Evolutionary conservation across 495 filamentous ascomycete species (phyloP), one percentile per base, ranked within the genome.

Genomic region (Aspergillus steynii): DNA sequence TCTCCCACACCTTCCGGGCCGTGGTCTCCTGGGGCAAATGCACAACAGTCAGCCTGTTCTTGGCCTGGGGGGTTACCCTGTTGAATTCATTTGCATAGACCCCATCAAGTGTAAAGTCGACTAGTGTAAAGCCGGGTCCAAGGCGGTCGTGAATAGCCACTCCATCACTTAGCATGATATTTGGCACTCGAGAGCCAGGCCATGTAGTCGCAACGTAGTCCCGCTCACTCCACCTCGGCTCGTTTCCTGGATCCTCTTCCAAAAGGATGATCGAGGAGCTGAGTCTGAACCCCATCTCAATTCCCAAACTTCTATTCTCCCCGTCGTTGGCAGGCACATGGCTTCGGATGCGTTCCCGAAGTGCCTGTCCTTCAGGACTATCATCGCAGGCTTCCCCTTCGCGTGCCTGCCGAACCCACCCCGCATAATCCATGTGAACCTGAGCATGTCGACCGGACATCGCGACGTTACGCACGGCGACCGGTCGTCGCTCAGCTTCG

Each of bases 181-280:
- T 66, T 20, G 72, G 72, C 15, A 60, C 68, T 10, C 72, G 62
- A 26, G 20, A 57, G n/a, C 72, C 72, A 5, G 72, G 72, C 47
- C 50, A 63, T 6, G 68, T 72, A 20, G 64, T 55, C n/a, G 70
- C 62, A 8, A 47, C 58, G 55, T 68, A 70, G 2, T 55, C 6
- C 9, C 47, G 28, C 2, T 37, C 27, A 25, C 58, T 42, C 50
- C 59, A 72, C 25, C 32, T 28, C 8, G 65, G 65, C 31, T 61
- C 64, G 5, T 29, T 27, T 7, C 12, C 25, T 14, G 58, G 42
- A 14, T 65, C 54, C 14, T 53, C 51, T 50, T 46, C 32, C 52
- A 56, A 20, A 15, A 60, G 37, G 63, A 46, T 53, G 29, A 34
- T 31, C 12, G 20, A 20, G 20, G 20, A 20, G 47, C 53, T 29